These are phyloP conservation scores for Camelina neglecta DNA, from an alignment of 345 rosid species.

Conservation along the genomic window DNA sequence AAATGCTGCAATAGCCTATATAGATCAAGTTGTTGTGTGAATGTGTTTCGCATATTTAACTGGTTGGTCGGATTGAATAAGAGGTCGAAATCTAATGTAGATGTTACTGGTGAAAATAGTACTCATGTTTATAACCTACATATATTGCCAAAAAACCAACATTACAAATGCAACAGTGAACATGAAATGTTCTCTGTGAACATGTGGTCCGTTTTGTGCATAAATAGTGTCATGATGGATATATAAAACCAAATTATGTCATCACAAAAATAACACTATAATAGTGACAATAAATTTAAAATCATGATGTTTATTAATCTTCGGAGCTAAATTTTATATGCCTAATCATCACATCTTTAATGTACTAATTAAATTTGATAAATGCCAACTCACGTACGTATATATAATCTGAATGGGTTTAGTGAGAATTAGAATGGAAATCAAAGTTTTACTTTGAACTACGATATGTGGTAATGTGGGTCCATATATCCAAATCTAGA, in stretches of 20 bases:
- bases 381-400: neutral
- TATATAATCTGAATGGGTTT: neutral
- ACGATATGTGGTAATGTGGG: neutral
- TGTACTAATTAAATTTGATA: neutral
- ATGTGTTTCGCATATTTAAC: slow-evolving; percentile 24
- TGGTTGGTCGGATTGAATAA: slow-evolving; percentile 25
- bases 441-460: neutral
- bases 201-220: slow-evolving; percentile 45
- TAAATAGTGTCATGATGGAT: slow-evolving; percentile 46
- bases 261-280: slow-evolving; percentile 14
- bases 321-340: neutral
- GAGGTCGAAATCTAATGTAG: slow-evolving; percentile 24
- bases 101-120: slow-evolving; percentile 44
- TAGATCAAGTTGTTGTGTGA: slow-evolving; percentile 29
- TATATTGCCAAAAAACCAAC: slow-evolving; percentile 42
- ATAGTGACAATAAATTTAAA: slow-evolving; percentile 1
- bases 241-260: slow-evolving; percentile 34
- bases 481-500: neutral
- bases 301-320: slow-evolving; percentile 3
- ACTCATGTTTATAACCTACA: slow-evolving; percentile 32
- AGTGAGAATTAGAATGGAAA: neutral
- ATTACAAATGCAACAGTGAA: slow-evolving; percentile 42
- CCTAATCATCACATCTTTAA: neutral
- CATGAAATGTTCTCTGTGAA: slow-evolving; percentile 42
- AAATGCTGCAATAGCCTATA: neutral